Evolutionary conservation across 2,329 filamentous ascomycete genomes (phyloP).

Genomic region (Talaromyces sp.): DNA sequence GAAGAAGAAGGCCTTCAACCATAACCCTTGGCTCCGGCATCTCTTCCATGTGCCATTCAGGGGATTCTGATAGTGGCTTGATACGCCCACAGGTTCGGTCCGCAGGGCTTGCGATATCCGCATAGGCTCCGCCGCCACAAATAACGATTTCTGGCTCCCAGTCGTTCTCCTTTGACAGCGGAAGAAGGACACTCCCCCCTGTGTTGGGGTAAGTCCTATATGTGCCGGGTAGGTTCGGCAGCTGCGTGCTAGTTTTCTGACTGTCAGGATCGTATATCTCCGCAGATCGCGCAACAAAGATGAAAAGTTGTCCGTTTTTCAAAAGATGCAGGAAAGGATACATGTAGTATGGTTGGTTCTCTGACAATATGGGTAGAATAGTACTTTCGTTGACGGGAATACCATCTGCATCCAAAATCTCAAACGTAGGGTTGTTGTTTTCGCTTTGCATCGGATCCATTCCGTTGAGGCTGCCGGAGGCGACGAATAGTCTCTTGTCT

Average conservation of each 20-base stretch:
- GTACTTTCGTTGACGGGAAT: constrained; percentile 49
- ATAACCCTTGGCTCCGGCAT: constrained; percentile 61
- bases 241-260: constrained; percentile 46
- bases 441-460: constrained; percentile 53
- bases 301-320: constrained; percentile 56
- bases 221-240: constrained; percentile 56
- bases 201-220: constrained; percentile 63
- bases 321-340: constrained; percentile 63
- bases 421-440: constrained; percentile 65
- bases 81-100: constrained; percentile 60
- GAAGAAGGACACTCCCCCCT: constrained; percentile 58
- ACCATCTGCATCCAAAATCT: constrained; percentile 55
- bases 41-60: constrained; percentile 57
- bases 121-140: constrained; percentile 60
- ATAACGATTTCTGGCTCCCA: constrained; percentile 57
- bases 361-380: constrained; percentile 54
- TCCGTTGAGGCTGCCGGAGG: constrained; percentile 60
- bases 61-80: constrained; percentile 49
- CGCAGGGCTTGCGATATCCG: constrained; percentile 59
- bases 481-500: constrained; percentile 59
- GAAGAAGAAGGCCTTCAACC: constrained; percentile 60
- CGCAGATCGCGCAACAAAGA: constrained; percentile 57
- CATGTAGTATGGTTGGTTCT: constrained; percentile 64
- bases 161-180: constrained; percentile 52
- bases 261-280: constrained; percentile 55